Conservation (phyloP, 164 flowering plant species). For the Dillenia turbinata region DNA sequence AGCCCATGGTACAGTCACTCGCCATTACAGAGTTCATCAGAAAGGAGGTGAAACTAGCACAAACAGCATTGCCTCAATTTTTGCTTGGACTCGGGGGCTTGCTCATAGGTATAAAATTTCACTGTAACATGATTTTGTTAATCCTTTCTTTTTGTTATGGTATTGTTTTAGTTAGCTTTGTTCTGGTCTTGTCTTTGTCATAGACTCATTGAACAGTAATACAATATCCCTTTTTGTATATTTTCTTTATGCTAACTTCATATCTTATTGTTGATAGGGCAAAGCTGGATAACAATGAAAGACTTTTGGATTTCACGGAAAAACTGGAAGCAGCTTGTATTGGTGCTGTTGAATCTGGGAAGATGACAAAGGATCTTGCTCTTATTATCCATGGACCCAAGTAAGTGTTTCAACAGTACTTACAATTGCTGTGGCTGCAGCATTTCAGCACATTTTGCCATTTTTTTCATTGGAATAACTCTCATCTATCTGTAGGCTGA, state of each 20-base stretch:
- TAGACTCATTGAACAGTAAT: no score
- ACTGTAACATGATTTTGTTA: no score
- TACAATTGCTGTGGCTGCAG: neutral
- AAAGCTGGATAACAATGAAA: constrained; percentile 68
- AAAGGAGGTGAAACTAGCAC: constrained; percentile 99
- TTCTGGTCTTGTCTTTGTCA: neutral
- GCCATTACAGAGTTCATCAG: constrained; percentile 94
- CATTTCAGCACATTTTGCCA: no score
- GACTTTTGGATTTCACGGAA: constrained; percentile 63
- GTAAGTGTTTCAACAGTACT: constrained; percentile 27
- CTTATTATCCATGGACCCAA: constrained; percentile 80
- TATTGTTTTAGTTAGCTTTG: neutral
- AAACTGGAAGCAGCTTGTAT: constrained; percentile 84
- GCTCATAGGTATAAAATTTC: constrained; percentile 63
- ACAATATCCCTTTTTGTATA: no score
- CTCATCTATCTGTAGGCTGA: constrained; percentile 34
- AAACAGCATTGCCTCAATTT: constrained; percentile 96
- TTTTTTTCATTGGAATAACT: no score
- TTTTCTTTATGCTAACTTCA: neutral
- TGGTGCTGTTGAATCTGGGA: constrained; percentile 83
- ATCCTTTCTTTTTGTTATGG: neutral
- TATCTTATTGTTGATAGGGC: constrained; percentile 45
- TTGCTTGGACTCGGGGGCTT: constrained; percentile 98
- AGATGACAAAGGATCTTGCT: constrained; percentile 97
- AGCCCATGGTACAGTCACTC: constrained; percentile 98